Evolutionary conservation across 2,329 filamentous ascomycete species (phyloP), one percentile per base, ranked within the genome.

Genomic region (Hirsutella rhossiliensis): DNA sequence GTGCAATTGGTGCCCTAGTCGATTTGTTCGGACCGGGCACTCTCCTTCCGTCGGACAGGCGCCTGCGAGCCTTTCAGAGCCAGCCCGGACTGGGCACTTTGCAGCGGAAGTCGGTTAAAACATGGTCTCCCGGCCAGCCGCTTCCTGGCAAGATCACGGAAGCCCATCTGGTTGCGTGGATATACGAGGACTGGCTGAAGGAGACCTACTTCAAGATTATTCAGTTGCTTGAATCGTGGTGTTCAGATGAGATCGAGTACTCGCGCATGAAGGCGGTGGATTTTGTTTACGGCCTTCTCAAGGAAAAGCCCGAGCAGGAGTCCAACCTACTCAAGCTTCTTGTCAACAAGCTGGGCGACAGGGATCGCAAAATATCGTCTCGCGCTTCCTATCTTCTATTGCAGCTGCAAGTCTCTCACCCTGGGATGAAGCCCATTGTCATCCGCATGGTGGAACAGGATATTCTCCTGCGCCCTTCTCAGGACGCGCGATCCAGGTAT

Each of bases 231-330:
- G 92, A 98, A 62, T 75, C 78, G 12, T 96, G 92, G 87, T 94
- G 87, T 61, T 87, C 84, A 44, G 92, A 98, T 54, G 92, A 97
- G 66, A 85, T 98, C 43, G 87, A 94, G 58, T 97, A 90, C 63
- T 88, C 94, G 36, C 82, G 94, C 48, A 84, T 82, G 41, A 81
- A 87, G 51, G 85, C 90, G 4, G 75, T 98, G 38, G 92, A 88
- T 52, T 94, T 95, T 55, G 83, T 97, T 32, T 97, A 82, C 59
- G 88, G 90, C 50, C 70, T 98, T 34, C 69, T 98, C 48, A 92
- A 87, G 61, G 89, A 95, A 61, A 98, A 95, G 66, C 90, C 92
- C 0, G 92, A 98, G 63, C 92, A 98, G 59, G 92, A 98, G 63
- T 84, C 90, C 44, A 98, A 98, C 60, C 68, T 98, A 49, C 70